Percentiles rank a stretch among this genome's conserved stretches.
Evolutionary conservation across 495 filamentous ascomycete species (phyloP).

Genomic region (Xylaria scruposa): DNA sequence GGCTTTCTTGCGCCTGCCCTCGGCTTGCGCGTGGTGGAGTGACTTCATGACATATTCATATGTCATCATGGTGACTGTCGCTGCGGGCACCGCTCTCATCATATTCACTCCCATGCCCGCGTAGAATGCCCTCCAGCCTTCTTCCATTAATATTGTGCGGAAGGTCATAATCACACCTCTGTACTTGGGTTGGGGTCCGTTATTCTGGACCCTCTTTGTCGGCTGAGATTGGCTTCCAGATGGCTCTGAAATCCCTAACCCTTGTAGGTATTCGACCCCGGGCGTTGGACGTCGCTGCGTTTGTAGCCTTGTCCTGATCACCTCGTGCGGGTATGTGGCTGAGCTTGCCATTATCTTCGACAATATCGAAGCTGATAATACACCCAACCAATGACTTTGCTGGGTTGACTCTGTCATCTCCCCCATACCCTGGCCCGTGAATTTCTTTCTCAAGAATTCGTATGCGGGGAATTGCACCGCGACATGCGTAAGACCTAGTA

Average conservation of each 20-base stretch:
- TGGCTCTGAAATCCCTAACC: slow-evolving; percentile 51
- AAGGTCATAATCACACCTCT: slow-evolving; percentile 81
- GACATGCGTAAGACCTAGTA: slow-evolving; percentile 92
- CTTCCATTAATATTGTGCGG: slow-evolving; percentile 83
- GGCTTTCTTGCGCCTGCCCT: slow-evolving; percentile 36
- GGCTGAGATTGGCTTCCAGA: slow-evolving; percentile 40
- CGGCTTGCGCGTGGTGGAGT: slow-evolving; percentile 45
- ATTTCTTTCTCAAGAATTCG: slow-evolving; percentile 88
- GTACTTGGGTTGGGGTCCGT: slow-evolving; percentile 67
- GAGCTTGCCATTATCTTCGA: slow-evolving; percentile 95
- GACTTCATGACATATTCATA: slow-evolving; percentile 84
- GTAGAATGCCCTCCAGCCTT: slow-evolving; percentile 97
- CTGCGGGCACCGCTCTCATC: slow-evolving; percentile 91
- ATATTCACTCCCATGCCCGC: slow-evolving; percentile 98
- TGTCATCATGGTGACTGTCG: slow-evolving; percentile 96
- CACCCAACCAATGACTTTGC: slow-evolving; percentile 64
- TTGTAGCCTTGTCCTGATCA: slow-evolving; percentile 87
- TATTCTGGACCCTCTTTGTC: slow-evolving; percentile 33
- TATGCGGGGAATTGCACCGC: slow-evolving; percentile 98
- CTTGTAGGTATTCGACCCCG: slow-evolving; percentile 68
- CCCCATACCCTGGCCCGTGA: slow-evolving; percentile 88
- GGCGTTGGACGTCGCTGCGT: slow-evolving; percentile 76
- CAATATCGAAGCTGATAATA: slow-evolving; percentile 86
- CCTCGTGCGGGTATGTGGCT: slow-evolving; percentile 97
- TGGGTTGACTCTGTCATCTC: slow-evolving; percentile 49